Conservation (phyloP, 1,139 yeast genomes). For the Blastobotrys indianensis region DNA sequence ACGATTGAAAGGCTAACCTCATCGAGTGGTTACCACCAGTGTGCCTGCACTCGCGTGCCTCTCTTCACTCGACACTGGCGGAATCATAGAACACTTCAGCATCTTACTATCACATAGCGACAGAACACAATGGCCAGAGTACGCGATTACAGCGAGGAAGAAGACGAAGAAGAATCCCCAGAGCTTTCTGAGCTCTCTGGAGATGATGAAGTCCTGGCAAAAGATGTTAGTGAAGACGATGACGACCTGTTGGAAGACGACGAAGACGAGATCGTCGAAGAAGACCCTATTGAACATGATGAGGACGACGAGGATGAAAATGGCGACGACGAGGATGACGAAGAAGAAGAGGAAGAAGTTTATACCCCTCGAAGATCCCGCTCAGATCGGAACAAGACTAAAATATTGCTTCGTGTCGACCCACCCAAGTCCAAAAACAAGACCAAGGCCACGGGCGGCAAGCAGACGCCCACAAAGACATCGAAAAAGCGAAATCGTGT, state of each 20-base stretch:
- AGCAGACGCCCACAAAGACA: slow-evolving; percentile 1
- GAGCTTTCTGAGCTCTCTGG: slow-evolving; percentile 21
- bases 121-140: neutral
- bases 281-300: slow-evolving; percentile 19
- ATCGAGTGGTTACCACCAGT: too few relatives aligned
- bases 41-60: neutral
- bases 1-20: too few relatives aligned
- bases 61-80: too few relatives aligned
- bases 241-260: slow-evolving; percentile 19
- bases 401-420: too few relatives aligned
- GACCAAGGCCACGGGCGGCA: neutral
- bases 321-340: slow-evolving; percentile 19
- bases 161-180: slow-evolving; percentile 19
- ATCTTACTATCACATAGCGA: too few relatives aligned
- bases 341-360: slow-evolving; percentile 16
- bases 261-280: slow-evolving; percentile 10
- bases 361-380: slow-evolving; percentile 14
- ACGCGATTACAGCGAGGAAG: neutral
- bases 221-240: slow-evolving; percentile 18
- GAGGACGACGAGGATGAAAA: slow-evolving; percentile 16
- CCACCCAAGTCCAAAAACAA: too few relatives aligned
- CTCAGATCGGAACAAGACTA: too few relatives aligned
- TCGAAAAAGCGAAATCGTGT: slow-evolving; percentile 11
- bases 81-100: too few relatives aligned
- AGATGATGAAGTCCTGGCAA: slow-evolving; percentile 13